Base-by-base conservation (phyloP, 306 rosid species). In the Dicorynia guianensis region DNA sequence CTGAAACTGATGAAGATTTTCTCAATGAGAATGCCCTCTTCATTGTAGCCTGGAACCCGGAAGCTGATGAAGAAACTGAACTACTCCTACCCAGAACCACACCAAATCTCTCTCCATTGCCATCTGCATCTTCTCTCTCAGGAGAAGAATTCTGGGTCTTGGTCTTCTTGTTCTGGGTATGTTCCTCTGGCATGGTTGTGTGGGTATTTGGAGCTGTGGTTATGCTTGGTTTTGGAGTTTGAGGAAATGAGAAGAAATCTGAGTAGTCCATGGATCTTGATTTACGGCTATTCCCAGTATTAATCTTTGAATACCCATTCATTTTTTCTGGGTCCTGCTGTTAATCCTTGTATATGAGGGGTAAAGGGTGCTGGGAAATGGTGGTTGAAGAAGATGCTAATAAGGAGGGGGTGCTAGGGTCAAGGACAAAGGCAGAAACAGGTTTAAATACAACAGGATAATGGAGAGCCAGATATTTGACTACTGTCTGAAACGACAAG, bases 1-100 rank as follows among this genome's bases (percentile, higher is more conserved):
- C 90, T 38, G 85, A 76, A 8, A 82, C 80, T 0, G 88, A 81
- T 52, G 90, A 83, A 43, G 88, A 86, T 81, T 88, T 79, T 69
- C 76, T 69, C 86, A 86, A 50, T 40, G 90, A 82, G 7, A 69
- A 54, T 38, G 79, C 84, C 78, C 82, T 80, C 57, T 71, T 86
- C 76, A 83, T 71, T 25, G 79, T 63, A 11, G 80, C 56, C 4
- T 75, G 84, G 8, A 80, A 44, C 57, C 87, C 85, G 19, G 77
- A 61, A 8, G 67, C 17, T 10, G 72, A 4, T 4, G 77, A 75
- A 46, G 80, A 59, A 59, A 83, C 80, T 13, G 88, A 83, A 67
- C 73, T 4, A 68, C 56, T 83, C 78, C 82, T 72, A 7, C 35
- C 38, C 62, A 81, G 59, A 7, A 34, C 69, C 14, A 33, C 67